These are phyloP conservation scores for Zygotorulaspora florentina DNA, from an alignment of 805 yeast species.

Conservation along the genomic window DNA sequence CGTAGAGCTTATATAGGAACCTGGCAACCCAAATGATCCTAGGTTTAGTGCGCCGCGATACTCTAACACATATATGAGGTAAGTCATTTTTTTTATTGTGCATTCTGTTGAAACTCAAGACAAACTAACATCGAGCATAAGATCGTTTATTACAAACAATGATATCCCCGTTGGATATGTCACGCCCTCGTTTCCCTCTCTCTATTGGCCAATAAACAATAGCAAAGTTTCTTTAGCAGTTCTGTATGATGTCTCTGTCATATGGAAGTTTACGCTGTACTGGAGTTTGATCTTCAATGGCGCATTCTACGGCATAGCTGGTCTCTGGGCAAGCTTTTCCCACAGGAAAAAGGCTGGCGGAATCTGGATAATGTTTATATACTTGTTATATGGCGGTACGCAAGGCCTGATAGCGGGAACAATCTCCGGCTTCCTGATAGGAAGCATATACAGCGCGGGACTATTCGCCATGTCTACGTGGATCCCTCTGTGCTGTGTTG, in stretches of 20 bases:
- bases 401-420: slow-evolving; percentile 74
- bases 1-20: too few relatives aligned
- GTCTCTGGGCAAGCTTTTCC: slow-evolving; percentile 52
- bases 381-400: slow-evolving; percentile 50
- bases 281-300: slow-evolving; percentile 75
- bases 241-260: slow-evolving; percentile 64
- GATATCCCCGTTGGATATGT: slow-evolving; percentile 77
- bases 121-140: slow-evolving; percentile 5
- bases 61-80: slow-evolving; percentile 4
- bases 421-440: slow-evolving; percentile 67
- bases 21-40: not conserved
- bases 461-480: slow-evolving; percentile 87
- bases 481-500: slow-evolving; percentile 85
- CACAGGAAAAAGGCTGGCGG: slow-evolving; percentile 42
- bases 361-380: slow-evolving; percentile 43
- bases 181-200: slow-evolving; percentile 75
- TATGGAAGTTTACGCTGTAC: slow-evolving; percentile 76
- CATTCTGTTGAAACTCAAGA: not conserved
- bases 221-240: slow-evolving; percentile 42
- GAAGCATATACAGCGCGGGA: slow-evolving; percentile 75
- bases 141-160: slow-evolving; percentile 42
- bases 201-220: slow-evolving; percentile 61
- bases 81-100: not conserved
- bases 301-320: slow-evolving; percentile 61
- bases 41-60: not conserved